A percentile compares a stretch with the other conserved stretches of the same genome.
Conservation (phyloP, 2,329 filamentous ascomycete genomes). For the Neodidymelliopsis sp. region DNA sequence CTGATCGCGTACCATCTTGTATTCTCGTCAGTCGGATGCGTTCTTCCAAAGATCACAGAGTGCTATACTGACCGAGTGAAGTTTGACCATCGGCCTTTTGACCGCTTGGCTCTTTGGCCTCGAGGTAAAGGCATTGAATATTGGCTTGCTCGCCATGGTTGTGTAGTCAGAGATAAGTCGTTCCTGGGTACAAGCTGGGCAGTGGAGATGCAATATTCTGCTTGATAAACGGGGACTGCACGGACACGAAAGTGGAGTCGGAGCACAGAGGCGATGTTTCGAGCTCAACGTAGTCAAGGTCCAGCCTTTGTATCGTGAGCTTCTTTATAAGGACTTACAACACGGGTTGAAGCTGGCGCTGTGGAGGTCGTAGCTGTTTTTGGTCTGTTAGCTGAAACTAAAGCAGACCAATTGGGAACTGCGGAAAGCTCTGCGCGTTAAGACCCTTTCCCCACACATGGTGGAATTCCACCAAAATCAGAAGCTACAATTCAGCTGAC, state of each 20-base stretch:
- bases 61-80: background rate
- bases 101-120: background rate
- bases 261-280: too few species aligned
- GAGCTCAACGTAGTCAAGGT: too few species aligned
- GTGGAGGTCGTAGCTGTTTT: background rate
- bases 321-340: too few species aligned
- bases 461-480: background rate
- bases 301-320: too few species aligned
- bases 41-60: background rate
- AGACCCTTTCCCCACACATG: background rate
- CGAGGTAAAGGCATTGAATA: constrained; percentile 1
- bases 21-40: background rate
- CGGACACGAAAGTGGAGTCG: too few species aligned
- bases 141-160: background rate
- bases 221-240: too few species aligned
- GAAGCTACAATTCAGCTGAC: background rate
- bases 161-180: background rate
- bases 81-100: background rate
- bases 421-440: background rate
- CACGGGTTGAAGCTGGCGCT: background rate
- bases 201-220: too few species aligned
- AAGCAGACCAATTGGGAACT: background rate
- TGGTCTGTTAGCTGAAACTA: too few species aligned
- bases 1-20: constrained; percentile 12
- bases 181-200: background rate